A percentile compares a stretch with the other conserved stretches of the same genome.
Evolutionary conservation across 768 basidiomycete genomes (phyloP).

Genomic region (Boletus edulis): DNA sequence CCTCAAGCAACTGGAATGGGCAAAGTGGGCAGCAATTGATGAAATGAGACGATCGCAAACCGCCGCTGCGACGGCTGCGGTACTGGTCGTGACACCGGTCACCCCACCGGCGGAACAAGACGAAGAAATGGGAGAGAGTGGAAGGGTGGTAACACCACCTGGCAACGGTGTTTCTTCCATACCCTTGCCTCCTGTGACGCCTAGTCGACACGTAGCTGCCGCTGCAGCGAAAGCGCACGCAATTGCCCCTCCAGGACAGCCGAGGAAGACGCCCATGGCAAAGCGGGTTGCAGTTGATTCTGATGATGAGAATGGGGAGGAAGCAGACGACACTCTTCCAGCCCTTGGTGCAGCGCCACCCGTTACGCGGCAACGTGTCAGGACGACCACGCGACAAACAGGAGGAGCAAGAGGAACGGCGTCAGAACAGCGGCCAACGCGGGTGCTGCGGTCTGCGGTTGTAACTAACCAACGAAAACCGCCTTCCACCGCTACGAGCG

Average conservation of each 20-base stretch:
- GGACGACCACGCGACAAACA: constrained; percentile 38
- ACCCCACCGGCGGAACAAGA: constrained; percentile 80
- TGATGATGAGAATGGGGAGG: constrained; percentile 58
- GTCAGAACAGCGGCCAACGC: constrained; percentile 70
- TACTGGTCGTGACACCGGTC: constrained; percentile 63
- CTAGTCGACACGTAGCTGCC: constrained; percentile 69
- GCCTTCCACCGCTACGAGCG: constrained; percentile 35
- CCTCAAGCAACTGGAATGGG: constrained; percentile 91
- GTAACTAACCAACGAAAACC: constrained; percentile 55
- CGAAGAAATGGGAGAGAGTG: constrained; percentile 53
- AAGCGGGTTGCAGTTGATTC: constrained; percentile 70
- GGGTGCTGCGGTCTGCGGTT: constrained; percentile 70
- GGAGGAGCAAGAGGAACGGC: constrained; percentile 50
- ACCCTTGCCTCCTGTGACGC: constrained; percentile 72
- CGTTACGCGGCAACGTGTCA: constrained; percentile 30
- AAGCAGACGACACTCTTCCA: constrained; percentile 62
- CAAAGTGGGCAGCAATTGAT: constrained; percentile 88
- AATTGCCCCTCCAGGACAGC: constrained; percentile 78
- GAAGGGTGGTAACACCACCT: constrained; percentile 33
- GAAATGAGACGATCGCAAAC: constrained; percentile 54
- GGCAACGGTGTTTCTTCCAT: constrained; percentile 16
- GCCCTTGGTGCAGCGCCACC: constrained; percentile 53
- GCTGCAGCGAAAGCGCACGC: constrained; percentile 69
- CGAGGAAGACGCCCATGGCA: constrained; percentile 80
- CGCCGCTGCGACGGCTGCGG: constrained; percentile 39